Evolutionary conservation across 73 alveolate genomes (phyloP), one percentile per base, ranked within the genome.

Genomic region (Paramecium bursaria): DNA sequence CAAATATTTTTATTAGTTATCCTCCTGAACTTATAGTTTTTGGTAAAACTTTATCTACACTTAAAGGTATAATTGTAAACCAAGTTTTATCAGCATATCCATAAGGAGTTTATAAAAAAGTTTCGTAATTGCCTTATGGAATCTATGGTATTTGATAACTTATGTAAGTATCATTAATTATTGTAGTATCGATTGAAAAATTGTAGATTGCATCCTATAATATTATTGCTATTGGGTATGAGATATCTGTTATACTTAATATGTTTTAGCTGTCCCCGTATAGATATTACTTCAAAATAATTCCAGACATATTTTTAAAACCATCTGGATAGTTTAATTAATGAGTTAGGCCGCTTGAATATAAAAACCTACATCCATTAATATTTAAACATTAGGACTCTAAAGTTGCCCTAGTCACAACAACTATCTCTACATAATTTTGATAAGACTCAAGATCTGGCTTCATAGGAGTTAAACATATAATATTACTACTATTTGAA

Each of bases 21-120:
- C 76, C 76, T 25, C 76, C 76, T 25, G n/a, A 27, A 2, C 27
- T 22, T n/a, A 30, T 50, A 23, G 14, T 27, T 25, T 21, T n/a
- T 27, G 26, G 15, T 6, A 30, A n/a, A 9, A 31, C 48, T 5
- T 5, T 7, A 11, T 39, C 5, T 23, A 55, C 30, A 9, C 25
- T 55, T 27, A 55, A 55, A 15, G 23, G 27, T 3, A 55, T 55
- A n/a, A 23, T 27, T 15, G 50, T 55, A 55, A 55, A 3, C 76
- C 76, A 55, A n/a, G 30, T 55, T 27, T 55, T 23, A 27, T 55
- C 50, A 55, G 76, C 76, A 55, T 55, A 55, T 2, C 76, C 76
- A 23, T 3, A 15, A 15, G 15, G 0, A 0, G 50, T 55, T 55
- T 9, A 23, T 3, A 55, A 15, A 26, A 27, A 55, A 11, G 76